Conservation (phyloP, 192 early-diverging fungal genomes). For the Coemansia sp. region DNA sequence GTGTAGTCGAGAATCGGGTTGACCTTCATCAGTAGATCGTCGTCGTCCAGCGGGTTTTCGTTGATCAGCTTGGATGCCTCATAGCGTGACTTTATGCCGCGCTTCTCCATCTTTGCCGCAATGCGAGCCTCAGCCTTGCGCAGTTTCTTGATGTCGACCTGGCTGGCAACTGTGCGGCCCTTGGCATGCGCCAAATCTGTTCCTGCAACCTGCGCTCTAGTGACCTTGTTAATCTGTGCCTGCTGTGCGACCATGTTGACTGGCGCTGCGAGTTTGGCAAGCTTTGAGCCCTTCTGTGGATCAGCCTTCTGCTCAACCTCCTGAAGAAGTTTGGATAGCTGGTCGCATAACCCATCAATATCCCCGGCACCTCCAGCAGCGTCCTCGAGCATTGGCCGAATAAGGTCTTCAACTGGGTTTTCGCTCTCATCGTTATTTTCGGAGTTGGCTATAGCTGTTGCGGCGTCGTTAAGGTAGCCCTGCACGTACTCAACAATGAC, state of each 20-base stretch:
- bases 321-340: constrained; percentile 61
- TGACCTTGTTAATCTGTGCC: constrained; percentile 60
- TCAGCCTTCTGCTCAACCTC: constrained; percentile 39
- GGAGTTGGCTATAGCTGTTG: constrained; percentile 22
- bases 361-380: constrained; percentile 60
- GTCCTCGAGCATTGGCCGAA: constrained; percentile 65
- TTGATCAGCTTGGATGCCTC: constrained; percentile 71
- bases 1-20: constrained; percentile 89
- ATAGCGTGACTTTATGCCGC: constrained; percentile 67
- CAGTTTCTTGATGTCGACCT: constrained; percentile 79
- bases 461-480: constrained; percentile 66
- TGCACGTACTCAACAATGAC: constrained; percentile 74
- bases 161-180: constrained; percentile 65
- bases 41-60: constrained; percentile 61
- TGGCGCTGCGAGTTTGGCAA: constrained; percentile 53
- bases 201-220: constrained; percentile 44
- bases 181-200: constrained; percentile 67
- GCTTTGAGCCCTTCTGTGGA: constrained; percentile 41
- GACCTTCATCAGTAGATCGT: constrained; percentile 76
- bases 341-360: constrained; percentile 67
- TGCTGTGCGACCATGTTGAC: constrained; percentile 71
- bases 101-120: constrained; percentile 85
- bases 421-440: constrained; percentile 30
- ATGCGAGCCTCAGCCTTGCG: constrained; percentile 90
- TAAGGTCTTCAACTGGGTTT: constrained; percentile 58